Conservation (phyloP, 345 rosid species). For the Pistacia integerrima region DNA sequence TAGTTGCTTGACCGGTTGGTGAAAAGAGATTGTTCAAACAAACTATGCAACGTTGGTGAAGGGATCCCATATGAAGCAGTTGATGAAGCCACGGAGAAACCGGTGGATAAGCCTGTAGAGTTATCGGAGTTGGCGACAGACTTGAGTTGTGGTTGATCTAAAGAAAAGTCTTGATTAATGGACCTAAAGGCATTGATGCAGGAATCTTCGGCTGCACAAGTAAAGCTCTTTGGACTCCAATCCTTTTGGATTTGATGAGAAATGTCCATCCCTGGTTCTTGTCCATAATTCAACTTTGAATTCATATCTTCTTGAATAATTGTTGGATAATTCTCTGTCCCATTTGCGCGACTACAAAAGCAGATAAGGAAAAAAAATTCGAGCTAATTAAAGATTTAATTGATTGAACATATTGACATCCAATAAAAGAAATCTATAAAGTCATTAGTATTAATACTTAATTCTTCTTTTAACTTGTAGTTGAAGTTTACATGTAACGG, state of each 20-base stretch:
- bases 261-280: conserved; percentile 30
- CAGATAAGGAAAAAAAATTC: background rate
- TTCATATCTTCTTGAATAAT: conserved; percentile 56
- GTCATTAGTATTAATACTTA: background rate
- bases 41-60: conserved; percentile 41
- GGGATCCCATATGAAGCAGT: conserved; percentile 41
- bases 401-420: conserved; percentile 20
- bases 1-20: conserved; percentile 37
- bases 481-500: conserved; percentile 25
- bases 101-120: conserved; percentile 26
- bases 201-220: conserved; percentile 32
- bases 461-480: conserved; percentile 19
- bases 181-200: conserved; percentile 30
- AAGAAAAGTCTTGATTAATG: conserved; percentile 33
- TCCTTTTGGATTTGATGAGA: conserved; percentile 41
- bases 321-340: conserved; percentile 35
- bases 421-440: background rate
- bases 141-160: conserved; percentile 36
- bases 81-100: conserved; percentile 22
- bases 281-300: conserved; percentile 35
- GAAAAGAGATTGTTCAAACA: conserved; percentile 43
- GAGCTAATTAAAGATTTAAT: conserved; percentile 4
- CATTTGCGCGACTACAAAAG: conserved; percentile 27
- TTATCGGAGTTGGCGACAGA: conserved; percentile 33
- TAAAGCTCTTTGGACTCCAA: conserved; percentile 44